Base-by-base conservation (phyloP, 164 flowering plant species). In the Magnolia sinica region DNA sequence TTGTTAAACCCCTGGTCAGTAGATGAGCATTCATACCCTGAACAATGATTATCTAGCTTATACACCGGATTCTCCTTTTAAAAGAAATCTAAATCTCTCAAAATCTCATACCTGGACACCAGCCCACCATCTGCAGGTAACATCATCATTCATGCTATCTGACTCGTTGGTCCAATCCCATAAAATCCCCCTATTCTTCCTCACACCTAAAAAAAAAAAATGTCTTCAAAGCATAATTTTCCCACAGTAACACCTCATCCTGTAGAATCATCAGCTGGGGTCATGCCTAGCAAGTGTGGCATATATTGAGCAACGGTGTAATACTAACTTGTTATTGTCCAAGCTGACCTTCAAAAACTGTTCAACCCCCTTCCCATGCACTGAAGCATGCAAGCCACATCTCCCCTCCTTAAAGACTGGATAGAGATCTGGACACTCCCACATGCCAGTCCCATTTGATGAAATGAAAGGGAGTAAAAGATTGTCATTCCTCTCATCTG, bases 81-180 rank as follows among this genome's bases (percentile, higher is more conserved):
- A 58, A 58, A 58, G 63, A 58, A 58, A 58, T 58, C 63, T 7
- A 59, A 59, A 13, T 59, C 45, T 4, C 45, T 37, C 29, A 27
- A 27, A 27, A 27, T 27, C 11, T 10, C 61, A 58, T 77, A 90
- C 95, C 92, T 91, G 96, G 80, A 94, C 81, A 67, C 98, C 98
- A 3, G 97, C 91, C 98, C 98, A 94, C 0, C 97, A 95, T 65
- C 92, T 94, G 0, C 3, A 16, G 29, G 45, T 5, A 3, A 70
- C 71, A 83, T 89, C 88, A 23, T 83, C 76, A 0, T 1, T 1
- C 0, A 45, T n/a, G 18, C 82, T 63, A 63, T 89, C 92, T 3
- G 97, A 92, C 71, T 94, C 96, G 73, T 94, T 94, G 16, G 89
- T 87, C 98, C 98, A 94, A 8, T 91, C 96, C 97, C 91, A 92